Evolutionary conservation across 2,329 filamentous ascomycete genomes (phyloP).

Genomic region (Lomentospora prolificans): DNA sequence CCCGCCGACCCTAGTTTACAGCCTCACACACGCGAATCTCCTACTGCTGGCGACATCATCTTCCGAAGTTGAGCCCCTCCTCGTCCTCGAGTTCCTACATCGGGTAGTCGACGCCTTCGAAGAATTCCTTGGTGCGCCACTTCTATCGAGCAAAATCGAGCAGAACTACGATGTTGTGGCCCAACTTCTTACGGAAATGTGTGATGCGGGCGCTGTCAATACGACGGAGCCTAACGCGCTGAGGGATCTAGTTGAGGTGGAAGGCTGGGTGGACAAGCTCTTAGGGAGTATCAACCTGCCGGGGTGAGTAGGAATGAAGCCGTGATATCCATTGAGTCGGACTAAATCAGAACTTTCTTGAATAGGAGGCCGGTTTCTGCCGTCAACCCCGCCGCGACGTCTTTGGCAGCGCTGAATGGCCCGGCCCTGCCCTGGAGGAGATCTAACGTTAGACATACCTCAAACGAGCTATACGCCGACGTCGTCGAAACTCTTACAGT

Average conservation of each 20-base stretch:
- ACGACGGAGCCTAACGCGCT: constrained; percentile 92
- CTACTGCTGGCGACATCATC: constrained; percentile 80
- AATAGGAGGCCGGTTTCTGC: constrained; percentile 30
- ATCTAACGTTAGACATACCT: constrained; percentile 87
- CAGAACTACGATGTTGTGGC: constrained; percentile 86
- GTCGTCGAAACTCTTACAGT: constrained; percentile 84
- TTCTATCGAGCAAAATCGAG: constrained; percentile 81
- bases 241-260: constrained; percentile 83
- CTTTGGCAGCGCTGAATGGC: constrained; percentile 33
- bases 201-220: constrained; percentile 79
- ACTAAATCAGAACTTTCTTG: too few relatives aligned
- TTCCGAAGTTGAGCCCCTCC: constrained; percentile 76
- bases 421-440: constrained; percentile 74
- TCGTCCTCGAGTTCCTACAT: constrained; percentile 90
- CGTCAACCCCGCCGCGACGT: constrained; percentile 27
- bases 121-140: constrained; percentile 82
- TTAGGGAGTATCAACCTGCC: constrained; percentile 80
- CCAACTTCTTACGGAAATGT: constrained; percentile 91
- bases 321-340: neutral
- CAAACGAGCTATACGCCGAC: constrained; percentile 94
- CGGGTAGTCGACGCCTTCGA: constrained; percentile 86
- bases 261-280: constrained; percentile 80
- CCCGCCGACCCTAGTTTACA: constrained; percentile 83
- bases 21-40: constrained; percentile 75
- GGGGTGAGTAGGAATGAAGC: constrained; percentile 43